Evolutionary conservation across 2,329 filamentous ascomycete species (phyloP).

Genomic region (Neofusicoccum ribis): DNA sequence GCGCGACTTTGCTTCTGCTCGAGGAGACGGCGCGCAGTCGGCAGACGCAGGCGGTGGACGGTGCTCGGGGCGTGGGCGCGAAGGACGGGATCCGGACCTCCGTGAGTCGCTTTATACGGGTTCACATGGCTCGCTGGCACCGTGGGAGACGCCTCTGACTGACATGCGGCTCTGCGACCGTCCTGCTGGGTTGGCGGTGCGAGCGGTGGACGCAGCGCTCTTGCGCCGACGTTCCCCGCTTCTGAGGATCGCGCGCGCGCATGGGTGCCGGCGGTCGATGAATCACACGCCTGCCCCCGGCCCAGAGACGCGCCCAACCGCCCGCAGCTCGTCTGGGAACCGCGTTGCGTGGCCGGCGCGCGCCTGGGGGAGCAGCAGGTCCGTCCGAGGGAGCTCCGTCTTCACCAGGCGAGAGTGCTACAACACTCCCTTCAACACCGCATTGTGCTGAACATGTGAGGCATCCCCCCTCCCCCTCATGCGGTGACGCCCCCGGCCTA

Average conservation of each 20-base stretch:
- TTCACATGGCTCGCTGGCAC: slow-evolving; percentile 13
- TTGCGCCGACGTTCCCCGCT: slow-evolving; percentile 7
- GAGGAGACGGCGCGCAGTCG: too few relatives aligned
- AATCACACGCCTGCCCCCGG: not conserved
- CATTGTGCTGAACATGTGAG: not conserved
- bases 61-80: not conserved
- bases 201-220: slow-evolving; percentile 1
- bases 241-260: slow-evolving; percentile 1
- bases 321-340: not conserved
- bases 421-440: too few relatives aligned
- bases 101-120: slow-evolving; percentile 12
- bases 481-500: not conserved
- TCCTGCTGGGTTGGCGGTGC: not conserved
- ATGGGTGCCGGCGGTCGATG: not conserved
- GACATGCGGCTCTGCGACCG: slow-evolving; percentile 18
- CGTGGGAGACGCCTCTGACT: slow-evolving; percentile 12
- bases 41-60: not conserved
- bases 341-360: not conserved
- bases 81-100: not conserved
- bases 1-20: too few relatives aligned
- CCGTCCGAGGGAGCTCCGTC: not conserved
- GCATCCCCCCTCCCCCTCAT: not conserved
- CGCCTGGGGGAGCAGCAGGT: too few relatives aligned
- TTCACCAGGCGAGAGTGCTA: too few relatives aligned
- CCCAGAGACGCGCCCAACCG: not conserved